Percentiles rank a stretch among this genome's conserved stretches.
phyloP scores from a whole-genome alignment of 1,284 basidiomycete genomes.

The Leccinum griseonigrum region DNA sequence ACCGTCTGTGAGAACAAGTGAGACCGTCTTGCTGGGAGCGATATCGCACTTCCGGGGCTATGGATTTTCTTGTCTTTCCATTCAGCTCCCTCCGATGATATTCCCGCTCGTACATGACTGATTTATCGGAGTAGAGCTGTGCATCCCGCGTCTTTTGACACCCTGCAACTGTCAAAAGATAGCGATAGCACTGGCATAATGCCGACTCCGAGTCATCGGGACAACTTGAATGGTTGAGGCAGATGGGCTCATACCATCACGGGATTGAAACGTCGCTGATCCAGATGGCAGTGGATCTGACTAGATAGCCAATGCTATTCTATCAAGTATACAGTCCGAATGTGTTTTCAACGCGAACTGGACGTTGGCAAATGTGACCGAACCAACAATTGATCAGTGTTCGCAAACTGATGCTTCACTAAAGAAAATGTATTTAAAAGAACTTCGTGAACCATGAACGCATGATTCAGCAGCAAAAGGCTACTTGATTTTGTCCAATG shows the following conservation, averaged over 20 bases:
- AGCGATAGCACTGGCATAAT: background rate
- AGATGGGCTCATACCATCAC: background rate
- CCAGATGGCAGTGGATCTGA: background rate
- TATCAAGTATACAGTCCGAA: background rate
- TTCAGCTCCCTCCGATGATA: too few relatives aligned
- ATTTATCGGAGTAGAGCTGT: too few relatives aligned
- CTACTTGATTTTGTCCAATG: conserved; percentile 70
- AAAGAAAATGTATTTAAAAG: background rate
- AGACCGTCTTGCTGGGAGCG: too few relatives aligned
- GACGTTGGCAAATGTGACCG: background rate
- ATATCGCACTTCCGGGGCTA: too few relatives aligned
- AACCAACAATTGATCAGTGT: background rate
- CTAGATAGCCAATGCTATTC: background rate
- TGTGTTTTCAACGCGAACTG: background rate
- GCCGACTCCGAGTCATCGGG: background rate
- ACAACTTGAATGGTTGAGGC: background rate
- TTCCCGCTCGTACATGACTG: too few relatives aligned
- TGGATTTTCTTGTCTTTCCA: too few relatives aligned
- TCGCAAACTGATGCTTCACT: background rate
- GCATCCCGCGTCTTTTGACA: too few relatives aligned
- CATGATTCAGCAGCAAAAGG: background rate
- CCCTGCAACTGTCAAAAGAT: background rate
- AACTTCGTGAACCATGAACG: background rate
- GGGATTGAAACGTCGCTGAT: conserved; percentile 11
- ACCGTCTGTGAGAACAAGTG: too few relatives aligned